A percentile compares a stretch with the other conserved stretches of the same genome.
phyloP scores from a whole-genome alignment of 1,284 basidiomycete genomes.

The Cryptococcus maquisensis region DNA sequence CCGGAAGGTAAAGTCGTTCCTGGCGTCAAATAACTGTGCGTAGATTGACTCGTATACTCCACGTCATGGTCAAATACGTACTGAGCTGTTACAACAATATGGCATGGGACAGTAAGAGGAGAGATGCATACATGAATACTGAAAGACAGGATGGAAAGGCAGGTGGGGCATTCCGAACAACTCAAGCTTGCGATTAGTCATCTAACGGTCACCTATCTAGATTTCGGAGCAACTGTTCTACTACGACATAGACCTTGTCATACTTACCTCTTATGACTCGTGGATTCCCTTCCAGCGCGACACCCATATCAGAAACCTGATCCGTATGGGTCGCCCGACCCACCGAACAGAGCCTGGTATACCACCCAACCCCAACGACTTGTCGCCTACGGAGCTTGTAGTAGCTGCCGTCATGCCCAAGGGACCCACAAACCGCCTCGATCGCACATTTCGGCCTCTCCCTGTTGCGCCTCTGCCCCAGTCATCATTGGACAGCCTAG shows the following conservation, averaged over 20 bases:
- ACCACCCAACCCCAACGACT: not conserved
- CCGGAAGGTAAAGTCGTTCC: too few relatives aligned
- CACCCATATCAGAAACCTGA: not conserved
- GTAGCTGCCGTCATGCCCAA: not conserved
- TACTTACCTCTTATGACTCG: not conserved
- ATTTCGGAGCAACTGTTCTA: not conserved
- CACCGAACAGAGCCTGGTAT: not conserved
- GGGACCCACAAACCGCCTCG: not conserved
- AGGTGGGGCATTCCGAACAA: too few relatives aligned
- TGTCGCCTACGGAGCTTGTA: not conserved
- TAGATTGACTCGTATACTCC: too few relatives aligned
- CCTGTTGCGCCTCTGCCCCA: not conserved
- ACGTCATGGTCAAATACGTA: too few relatives aligned
- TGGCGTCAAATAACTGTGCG: too few relatives aligned
- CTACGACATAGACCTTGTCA: not conserved
- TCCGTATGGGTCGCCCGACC: not conserved
- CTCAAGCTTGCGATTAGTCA: too few relatives aligned
- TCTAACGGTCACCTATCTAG: too few relatives aligned
- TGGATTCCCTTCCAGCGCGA: not conserved
- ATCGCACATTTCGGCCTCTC: not conserved
- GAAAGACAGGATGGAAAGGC: too few relatives aligned
- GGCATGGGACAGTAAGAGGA: too few relatives aligned
- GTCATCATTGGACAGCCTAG: not conserved
- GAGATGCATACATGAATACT: too few relatives aligned
- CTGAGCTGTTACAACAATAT: too few relatives aligned